These are phyloP conservation scores for Plasmodium relictum DNA, from an alignment of 169 alveolate species.

Conservation along the genomic window DNA sequence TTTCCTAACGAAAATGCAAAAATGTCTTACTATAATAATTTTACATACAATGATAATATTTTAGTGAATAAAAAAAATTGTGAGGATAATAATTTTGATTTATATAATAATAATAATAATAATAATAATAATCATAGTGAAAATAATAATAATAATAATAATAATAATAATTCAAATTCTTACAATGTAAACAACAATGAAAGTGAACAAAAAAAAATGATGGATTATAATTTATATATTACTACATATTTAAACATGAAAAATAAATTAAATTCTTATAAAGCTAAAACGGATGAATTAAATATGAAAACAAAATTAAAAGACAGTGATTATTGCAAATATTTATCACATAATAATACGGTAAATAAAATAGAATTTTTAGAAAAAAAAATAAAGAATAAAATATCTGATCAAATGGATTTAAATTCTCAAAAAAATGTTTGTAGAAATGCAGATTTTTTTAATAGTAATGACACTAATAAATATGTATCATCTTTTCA, in stretches of 20 bases:
- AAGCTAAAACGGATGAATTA: slow-evolving; percentile 8
- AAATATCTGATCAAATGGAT: too few relatives aligned
- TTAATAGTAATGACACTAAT: neutral
- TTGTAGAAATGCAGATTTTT: neutral
- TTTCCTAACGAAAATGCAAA: too few relatives aligned
- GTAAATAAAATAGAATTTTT: neutral
- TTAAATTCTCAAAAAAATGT: neutral
- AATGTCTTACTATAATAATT: too few relatives aligned
- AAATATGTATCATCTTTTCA: neutral
- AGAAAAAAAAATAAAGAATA: slow-evolving; percentile 8
- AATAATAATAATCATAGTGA: too few relatives aligned
- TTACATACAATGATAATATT: too few relatives aligned
- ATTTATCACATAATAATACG: neutral
- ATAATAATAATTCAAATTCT: too few relatives aligned
- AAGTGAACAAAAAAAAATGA: neutral
- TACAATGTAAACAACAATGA: too few relatives aligned
- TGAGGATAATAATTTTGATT: too few relatives aligned
- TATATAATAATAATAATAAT: too few relatives aligned
- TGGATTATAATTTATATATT: neutral
- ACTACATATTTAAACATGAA: too few relatives aligned
- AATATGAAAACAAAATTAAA: slow-evolving; percentile 4
- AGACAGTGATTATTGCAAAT: neutral
- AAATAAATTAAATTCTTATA: neutral
- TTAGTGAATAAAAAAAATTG: too few relatives aligned
- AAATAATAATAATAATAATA: too few relatives aligned